Evolutionary conservation across 306 rosid species (phyloP).

Genomic region (Casuarina equisetifolia): DNA sequence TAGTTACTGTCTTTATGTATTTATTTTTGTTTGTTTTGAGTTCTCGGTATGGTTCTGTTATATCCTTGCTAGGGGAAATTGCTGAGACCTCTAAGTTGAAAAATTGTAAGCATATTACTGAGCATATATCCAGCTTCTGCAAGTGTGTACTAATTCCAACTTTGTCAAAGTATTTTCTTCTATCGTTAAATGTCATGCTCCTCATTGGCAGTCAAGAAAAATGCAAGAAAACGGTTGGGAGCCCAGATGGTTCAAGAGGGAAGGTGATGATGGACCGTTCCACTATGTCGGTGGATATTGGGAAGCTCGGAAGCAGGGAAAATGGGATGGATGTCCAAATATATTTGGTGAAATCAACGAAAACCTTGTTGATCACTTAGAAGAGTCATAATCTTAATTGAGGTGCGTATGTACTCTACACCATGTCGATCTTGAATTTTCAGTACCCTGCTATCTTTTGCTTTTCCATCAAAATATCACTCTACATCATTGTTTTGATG

Average conservation of each 20-base stretch:
- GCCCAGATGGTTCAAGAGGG: slow-evolving; percentile 82
- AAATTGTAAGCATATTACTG: not conserved
- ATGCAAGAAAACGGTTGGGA: slow-evolving; percentile 97
- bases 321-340: slow-evolving; percentile 81
- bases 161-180: not conserved
- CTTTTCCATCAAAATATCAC: not conserved
- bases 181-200: slow-evolving; percentile 12
- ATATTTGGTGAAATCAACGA: slow-evolving; percentile 78
- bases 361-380: slow-evolving; percentile 34
- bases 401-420: slow-evolving; percentile 38
- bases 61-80: not conserved
- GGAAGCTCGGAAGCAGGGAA: slow-evolving; percentile 72
- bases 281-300: slow-evolving; percentile 81
- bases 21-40: not conserved
- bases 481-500: not conserved
- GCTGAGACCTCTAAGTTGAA: not conserved
- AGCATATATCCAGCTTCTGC: not conserved
- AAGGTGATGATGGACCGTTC: slow-evolving; percentile 66
- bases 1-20: not conserved
- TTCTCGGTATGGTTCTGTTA: not conserved
- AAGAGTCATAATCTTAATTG: slow-evolving; percentile 49
- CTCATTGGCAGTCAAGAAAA: slow-evolving; percentile 69
- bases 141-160: not conserved
- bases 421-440: not conserved
- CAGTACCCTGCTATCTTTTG: not conserved